Percentiles rank a stretch among this genome's conserved stretches.
These are phyloP conservation scores for Canariomyces notabilis DNA, from an alignment of 2,329 filamentous ascomycete genomes.

Conservation along the genomic window DNA sequence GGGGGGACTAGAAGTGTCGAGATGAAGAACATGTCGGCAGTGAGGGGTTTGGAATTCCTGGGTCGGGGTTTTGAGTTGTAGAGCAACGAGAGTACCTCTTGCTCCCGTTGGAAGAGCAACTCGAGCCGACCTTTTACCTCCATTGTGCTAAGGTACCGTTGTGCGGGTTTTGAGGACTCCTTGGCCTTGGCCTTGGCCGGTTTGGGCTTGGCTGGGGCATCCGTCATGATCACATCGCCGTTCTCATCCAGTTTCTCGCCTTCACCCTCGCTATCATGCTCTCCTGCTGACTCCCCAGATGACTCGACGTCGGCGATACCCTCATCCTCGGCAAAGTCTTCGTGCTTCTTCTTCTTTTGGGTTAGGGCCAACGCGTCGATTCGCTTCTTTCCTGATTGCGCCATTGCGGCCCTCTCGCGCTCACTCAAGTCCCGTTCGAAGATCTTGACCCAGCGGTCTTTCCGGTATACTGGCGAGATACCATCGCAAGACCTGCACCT, in stretches of 20 bases:
- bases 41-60: constrained; percentile 54
- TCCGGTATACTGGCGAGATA: constrained; percentile 77
- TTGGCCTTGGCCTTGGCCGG: constrained; percentile 32
- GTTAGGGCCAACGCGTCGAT: constrained; percentile 63
- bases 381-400: constrained; percentile 59
- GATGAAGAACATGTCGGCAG: constrained; percentile 90
- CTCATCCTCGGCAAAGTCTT: constrained; percentile 56
- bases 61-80: constrained; percentile 69
- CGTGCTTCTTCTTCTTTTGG: constrained; percentile 32
- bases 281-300: constrained; percentile 37
- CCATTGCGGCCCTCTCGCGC: constrained; percentile 76
- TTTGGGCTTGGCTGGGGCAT: constrained; percentile 35
- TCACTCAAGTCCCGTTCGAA: constrained; percentile 74
- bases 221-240: constrained; percentile 55
- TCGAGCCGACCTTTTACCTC: constrained; percentile 77
- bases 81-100: constrained; percentile 75
- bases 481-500: constrained; percentile 64
- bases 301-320: constrained; percentile 63
- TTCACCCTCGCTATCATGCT: constrained; percentile 39
- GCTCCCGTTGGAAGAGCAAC: constrained; percentile 80
- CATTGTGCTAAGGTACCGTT: constrained; percentile 74
- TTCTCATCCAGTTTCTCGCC: constrained; percentile 48
- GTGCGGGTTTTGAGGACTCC: constrained; percentile 37
- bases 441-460: constrained; percentile 88
- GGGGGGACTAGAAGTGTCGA: constrained; percentile 82